Base-by-base conservation (phyloP, 495 filamentous ascomycete genomes). In the Cladorrhinum samala region DNA sequence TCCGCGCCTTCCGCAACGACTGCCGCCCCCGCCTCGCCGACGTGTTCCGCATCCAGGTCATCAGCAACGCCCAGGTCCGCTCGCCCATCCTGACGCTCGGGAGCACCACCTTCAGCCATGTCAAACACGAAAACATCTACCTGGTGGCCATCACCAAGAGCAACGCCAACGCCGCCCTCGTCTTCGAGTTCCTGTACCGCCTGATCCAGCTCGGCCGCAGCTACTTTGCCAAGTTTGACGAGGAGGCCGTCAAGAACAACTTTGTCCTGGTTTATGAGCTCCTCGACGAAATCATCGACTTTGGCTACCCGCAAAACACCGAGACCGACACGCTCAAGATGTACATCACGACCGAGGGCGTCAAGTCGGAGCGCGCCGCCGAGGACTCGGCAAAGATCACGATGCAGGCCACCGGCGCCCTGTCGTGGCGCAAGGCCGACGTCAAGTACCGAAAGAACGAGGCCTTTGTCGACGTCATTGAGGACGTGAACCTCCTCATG, bases 401-500 rank as follows among this genome's bases (percentile, higher is more conserved):
- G 20, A 95, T 95, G 90, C 94, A 99, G 79, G 94, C 94, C 9
- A 99, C 94, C 1, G 94, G 94, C 17, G 94, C 94, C 3, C 77
- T 95, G 16, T 97, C 93, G 33, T 99, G 94, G 94, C 83, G 94
- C 44, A 87, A 95, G 58, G 83, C 92, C 47, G 92, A 97, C 69
- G 88, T 99, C 63, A 96, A 96, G 68, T 99, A 99, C 73, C 87
- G 94, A 67, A 99, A 97, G 73, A 98, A 97, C 73, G 93, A 98
- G 72, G 93, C 93, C 25, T 98, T 98, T 58, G 93, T 98, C 50
- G 93, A 98, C 69, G 94, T 99, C 20, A 99, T 99, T 66, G 94
- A 99, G 72, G 94, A 97, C 62, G 93, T 99, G 50, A 99, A 99
- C 70, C 84, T 99, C 48, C 82, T 99, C 46, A 96, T 99, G 90